Conservation (phyloP, 352 stramenopile genomes). For the Pythium vanterpoolii region DNA sequence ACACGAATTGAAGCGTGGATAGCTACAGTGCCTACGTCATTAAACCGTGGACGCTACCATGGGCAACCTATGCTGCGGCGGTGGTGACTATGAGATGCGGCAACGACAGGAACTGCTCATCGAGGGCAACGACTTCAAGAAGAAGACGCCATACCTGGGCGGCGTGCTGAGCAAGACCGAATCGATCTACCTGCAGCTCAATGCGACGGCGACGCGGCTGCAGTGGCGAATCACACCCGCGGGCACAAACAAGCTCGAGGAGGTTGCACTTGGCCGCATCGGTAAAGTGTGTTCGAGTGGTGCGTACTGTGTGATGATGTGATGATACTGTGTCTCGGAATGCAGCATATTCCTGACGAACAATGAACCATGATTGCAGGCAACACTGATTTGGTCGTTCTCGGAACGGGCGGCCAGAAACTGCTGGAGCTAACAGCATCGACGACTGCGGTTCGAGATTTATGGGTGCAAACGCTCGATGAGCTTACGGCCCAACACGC, state of each 20-base stretch:
- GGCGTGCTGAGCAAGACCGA: slow-evolving; percentile 61
- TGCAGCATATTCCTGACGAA: not conserved
- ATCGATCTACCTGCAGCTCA: slow-evolving; percentile 56
- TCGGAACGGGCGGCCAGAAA: slow-evolving; percentile 54
- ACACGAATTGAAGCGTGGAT: no score
- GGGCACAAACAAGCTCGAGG: slow-evolving; percentile 38
- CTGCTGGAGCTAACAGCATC: slow-evolving; percentile 55
- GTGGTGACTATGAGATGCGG: slow-evolving; percentile 52
- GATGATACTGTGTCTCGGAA: not conserved
- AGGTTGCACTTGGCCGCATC: slow-evolving; percentile 48
- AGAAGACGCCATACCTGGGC: slow-evolving; percentile 60
- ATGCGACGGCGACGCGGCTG: slow-evolving; percentile 35
- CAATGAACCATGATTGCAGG: not conserved
- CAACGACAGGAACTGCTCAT: slow-evolving; percentile 59
- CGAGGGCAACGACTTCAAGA: slow-evolving; percentile 68
- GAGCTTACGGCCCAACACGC: slow-evolving; percentile 39
- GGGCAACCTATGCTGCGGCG: slow-evolving; percentile 67
- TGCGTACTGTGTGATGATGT: slow-evolving; percentile 7
- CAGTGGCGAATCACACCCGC: slow-evolving; percentile 39
- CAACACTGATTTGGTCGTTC: slow-evolving; percentile 40
- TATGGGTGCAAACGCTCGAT: slow-evolving; percentile 70
- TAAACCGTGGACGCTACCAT: slow-evolving; percentile 23
- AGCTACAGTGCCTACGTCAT: not conserved
- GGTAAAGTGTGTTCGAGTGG: slow-evolving; percentile 56
- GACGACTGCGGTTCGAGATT: slow-evolving; percentile 36